Conservation (phyloP, 352 stramenopile species). For the Thraustochytrium striatum region DNA sequence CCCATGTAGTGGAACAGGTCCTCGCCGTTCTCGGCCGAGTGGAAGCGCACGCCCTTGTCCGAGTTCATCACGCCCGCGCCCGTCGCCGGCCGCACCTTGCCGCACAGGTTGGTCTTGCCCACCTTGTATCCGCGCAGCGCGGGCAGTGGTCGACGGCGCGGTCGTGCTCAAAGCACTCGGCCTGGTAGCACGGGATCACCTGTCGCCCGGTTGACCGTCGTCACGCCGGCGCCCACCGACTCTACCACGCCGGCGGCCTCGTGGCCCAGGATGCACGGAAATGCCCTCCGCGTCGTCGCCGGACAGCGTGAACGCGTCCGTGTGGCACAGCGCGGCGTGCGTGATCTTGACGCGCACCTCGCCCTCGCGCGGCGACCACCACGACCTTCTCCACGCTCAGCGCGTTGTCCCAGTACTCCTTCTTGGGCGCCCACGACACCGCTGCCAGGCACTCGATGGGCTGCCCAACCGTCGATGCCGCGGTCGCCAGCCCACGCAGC, state of each 20-base stretch:
- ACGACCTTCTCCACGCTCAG: constrained; percentile 53
- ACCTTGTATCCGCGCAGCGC: constrained; percentile 75
- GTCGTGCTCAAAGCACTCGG: constrained; percentile 55
- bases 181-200: constrained; percentile 60
- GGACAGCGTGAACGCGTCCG: constrained; percentile 66
- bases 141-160: constrained; percentile 49
- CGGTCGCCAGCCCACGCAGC: not conserved
- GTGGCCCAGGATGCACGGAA: constrained; percentile 69
- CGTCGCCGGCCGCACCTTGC: constrained; percentile 70
- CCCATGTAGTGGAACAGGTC: constrained; percentile 69
- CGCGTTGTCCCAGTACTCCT: constrained; percentile 51
- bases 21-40: constrained; percentile 61
- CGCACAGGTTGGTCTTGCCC: constrained; percentile 80
- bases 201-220: constrained; percentile 69
- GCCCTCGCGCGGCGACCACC: constrained; percentile 57
- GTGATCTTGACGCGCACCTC: constrained; percentile 77
- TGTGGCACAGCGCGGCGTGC: constrained; percentile 75
- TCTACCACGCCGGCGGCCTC: constrained; percentile 79
- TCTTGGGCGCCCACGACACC: constrained; percentile 76
- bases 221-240: constrained; percentile 67
- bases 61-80: constrained; percentile 69
- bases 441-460: constrained; percentile 79
- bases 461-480: constrained; percentile 25
- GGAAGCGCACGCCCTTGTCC: constrained; percentile 63
- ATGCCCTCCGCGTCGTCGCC: constrained; percentile 73